These are phyloP conservation scores for Begonia masoniana DNA, from an alignment of 306 rosid species.

Conservation along the genomic window DNA sequence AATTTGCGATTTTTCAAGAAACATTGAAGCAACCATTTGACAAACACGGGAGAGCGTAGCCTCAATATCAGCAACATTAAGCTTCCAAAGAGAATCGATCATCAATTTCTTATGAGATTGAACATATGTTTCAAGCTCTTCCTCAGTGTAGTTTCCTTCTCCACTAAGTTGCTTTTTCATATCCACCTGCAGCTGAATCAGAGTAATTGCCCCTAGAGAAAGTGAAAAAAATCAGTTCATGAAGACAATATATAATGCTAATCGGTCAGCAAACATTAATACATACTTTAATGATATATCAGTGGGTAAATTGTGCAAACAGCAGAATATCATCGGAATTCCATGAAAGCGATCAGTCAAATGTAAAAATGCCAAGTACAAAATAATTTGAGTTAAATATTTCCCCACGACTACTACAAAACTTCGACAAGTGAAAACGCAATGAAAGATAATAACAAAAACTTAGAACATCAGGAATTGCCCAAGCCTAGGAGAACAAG, in stretches of 20 bases:
- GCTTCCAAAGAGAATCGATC: conserved; percentile 97
- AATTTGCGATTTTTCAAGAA: background rate
- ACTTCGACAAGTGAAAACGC: too few relatives aligned
- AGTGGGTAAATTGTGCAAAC: too few relatives aligned
- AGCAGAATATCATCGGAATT: too few relatives aligned
- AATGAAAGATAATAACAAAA: too few relatives aligned
- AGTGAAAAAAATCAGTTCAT: conserved; percentile 15
- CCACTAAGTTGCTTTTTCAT: conserved; percentile 85
- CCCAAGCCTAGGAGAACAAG: too few relatives aligned
- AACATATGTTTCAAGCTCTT: conserved; percentile 83
- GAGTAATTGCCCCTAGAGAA: conserved; percentile 78
- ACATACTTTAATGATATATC: too few relatives aligned
- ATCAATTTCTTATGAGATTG: conserved; percentile 76
- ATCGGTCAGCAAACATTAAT: background rate
- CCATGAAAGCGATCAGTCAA: too few relatives aligned
- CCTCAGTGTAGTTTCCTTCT: conserved; percentile 88
- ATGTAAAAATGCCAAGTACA: too few relatives aligned
- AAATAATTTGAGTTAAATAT: too few relatives aligned
- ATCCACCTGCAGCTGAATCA: conserved; percentile 97
- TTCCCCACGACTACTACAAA: too few relatives aligned
- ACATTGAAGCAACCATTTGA: conserved; percentile 59
- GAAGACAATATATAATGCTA: conserved; percentile 6
- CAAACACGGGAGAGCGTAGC: conserved; percentile 95
- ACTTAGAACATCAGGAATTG: too few relatives aligned
- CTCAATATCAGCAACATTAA: conserved; percentile 96